These are phyloP conservation scores for Monosporascus sp. DNA, from an alignment of 2,329 filamentous ascomycete genomes.

Conservation along the genomic window DNA sequence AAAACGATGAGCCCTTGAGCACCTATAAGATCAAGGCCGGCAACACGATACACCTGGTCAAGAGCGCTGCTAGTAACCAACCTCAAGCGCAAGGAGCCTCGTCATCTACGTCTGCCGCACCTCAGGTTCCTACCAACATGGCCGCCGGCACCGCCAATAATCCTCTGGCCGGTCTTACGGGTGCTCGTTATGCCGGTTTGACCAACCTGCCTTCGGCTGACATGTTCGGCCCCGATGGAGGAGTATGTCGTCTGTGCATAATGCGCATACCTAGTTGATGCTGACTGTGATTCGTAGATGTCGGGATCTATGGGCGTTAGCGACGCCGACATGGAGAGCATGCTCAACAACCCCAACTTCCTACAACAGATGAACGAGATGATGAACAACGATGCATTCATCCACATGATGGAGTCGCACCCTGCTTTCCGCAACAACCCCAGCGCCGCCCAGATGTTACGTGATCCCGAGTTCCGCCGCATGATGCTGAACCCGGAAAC, in stretches of 20 bases:
- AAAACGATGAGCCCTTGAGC: conserved; percentile 80
- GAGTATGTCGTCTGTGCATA: conserved; percentile 54
- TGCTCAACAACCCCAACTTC: conserved; percentile 85
- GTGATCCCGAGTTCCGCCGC: conserved; percentile 68
- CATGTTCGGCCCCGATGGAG: conserved; percentile 89
- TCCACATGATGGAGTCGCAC: conserved; percentile 90
- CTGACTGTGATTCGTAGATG: conserved; percentile 56
- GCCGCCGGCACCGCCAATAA: conserved; percentile 82
- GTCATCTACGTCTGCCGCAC: conserved; percentile 39
- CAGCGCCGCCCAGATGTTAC: conserved; percentile 14
- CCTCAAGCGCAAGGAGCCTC: conserved; percentile 36
- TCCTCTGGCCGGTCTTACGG: conserved; percentile 82
- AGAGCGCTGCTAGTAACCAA: conserved; percentile 85
- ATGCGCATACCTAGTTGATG: conserved; percentile 14
- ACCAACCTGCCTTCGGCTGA: conserved; percentile 81
- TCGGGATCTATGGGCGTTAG: conserved; percentile 66
- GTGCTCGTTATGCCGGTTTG: conserved; percentile 88
- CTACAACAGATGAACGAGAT: conserved; percentile 88
- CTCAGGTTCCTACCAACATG: conserved; percentile 69
- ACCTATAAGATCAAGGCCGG: conserved; percentile 93
- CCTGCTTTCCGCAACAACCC: conserved; percentile 67
- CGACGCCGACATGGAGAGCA: conserved; percentile 73
- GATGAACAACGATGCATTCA: conserved; percentile 87
- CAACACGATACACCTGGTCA: conserved; percentile 94
- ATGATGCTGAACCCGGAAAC: conserved; percentile 92